Evolutionary conservation across 192 early-diverging fungal genomes (phyloP).

Genomic region (Backusella luteola): DNA sequence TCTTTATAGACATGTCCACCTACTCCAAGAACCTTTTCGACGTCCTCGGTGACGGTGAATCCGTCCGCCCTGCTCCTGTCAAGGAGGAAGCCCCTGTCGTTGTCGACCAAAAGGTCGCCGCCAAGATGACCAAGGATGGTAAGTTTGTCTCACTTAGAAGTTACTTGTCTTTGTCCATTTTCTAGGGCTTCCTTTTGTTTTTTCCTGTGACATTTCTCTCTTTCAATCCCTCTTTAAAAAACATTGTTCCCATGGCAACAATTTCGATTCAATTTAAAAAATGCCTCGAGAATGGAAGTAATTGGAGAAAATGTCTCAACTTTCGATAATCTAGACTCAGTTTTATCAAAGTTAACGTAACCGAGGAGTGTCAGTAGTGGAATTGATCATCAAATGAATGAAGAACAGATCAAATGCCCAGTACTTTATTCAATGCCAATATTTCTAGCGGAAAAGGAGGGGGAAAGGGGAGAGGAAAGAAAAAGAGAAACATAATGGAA

Average conservation of each 20-base stretch:
- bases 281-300: background rate
- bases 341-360: background rate
- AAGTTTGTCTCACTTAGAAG: background rate
- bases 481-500: background rate
- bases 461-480: background rate
- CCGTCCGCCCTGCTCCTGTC: constrained; percentile 40
- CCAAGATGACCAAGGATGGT: constrained; percentile 33
- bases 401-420: background rate
- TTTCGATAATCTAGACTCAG: background rate
- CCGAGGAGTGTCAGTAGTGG: background rate
- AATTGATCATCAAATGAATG: background rate
- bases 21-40: constrained; percentile 69
- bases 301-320: background rate
- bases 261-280: background rate
- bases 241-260: background rate
- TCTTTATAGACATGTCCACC: constrained; percentile 46
- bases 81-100: constrained; percentile 33
- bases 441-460: background rate
- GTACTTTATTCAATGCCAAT: background rate
- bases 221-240: background rate
- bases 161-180: background rate
- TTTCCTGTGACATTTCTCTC: background rate
- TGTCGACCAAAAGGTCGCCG: constrained; percentile 34
- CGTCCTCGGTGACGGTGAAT: constrained; percentile 62
- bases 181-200: background rate